phyloP scores from a whole-genome alignment of 2,329 filamentous ascomycete genomes.

The Neofusicoccum umdonicola region DNA sequence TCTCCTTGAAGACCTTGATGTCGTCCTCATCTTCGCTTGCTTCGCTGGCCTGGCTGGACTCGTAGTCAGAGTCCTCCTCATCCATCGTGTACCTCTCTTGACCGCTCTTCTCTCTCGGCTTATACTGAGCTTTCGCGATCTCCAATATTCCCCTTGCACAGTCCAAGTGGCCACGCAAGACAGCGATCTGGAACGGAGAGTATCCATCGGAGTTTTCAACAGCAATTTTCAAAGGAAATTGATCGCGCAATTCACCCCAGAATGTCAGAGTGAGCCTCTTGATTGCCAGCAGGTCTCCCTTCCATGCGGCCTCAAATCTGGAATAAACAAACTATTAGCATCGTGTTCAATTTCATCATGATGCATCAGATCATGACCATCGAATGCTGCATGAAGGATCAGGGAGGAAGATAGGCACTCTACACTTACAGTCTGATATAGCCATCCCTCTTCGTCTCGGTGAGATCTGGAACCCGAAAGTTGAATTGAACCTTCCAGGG shows the following conservation, averaged over 20 bases:
- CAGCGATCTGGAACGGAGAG: constrained; percentile 66
- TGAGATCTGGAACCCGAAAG: constrained; percentile 53
- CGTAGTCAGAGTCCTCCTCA: constrained; percentile 36
- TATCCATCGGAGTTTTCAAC: constrained; percentile 53
- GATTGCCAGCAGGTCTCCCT: constrained; percentile 64
- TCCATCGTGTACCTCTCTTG: constrained; percentile 49
- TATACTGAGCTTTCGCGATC: constrained; percentile 68
- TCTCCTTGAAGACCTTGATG: constrained; percentile 46
- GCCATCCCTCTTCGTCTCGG: constrained; percentile 52
- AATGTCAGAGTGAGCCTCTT: constrained; percentile 61
- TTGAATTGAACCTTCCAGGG: constrained; percentile 41
- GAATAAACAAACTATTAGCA: constrained; percentile 13
- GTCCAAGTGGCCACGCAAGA: constrained; percentile 63
- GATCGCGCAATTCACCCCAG: constrained; percentile 54
- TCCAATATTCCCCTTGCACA: constrained; percentile 66
- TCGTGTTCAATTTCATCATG: neutral
- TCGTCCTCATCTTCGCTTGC: constrained; percentile 27
- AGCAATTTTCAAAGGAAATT: constrained; percentile 64
- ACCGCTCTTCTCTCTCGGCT: constrained; percentile 51
- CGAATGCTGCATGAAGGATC: no score
- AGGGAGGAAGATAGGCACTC: neutral
- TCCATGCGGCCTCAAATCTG: constrained; percentile 72
- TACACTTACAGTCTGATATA: constrained; percentile 62
- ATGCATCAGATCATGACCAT: no score
- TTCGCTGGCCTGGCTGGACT: constrained; percentile 35